Percentiles rank a stretch among this genome's conserved stretches.
These are phyloP conservation scores for Eragrostis tef DNA, from an alignment of 202 grass and related monocot genomes.

Conservation along the genomic window DNA sequence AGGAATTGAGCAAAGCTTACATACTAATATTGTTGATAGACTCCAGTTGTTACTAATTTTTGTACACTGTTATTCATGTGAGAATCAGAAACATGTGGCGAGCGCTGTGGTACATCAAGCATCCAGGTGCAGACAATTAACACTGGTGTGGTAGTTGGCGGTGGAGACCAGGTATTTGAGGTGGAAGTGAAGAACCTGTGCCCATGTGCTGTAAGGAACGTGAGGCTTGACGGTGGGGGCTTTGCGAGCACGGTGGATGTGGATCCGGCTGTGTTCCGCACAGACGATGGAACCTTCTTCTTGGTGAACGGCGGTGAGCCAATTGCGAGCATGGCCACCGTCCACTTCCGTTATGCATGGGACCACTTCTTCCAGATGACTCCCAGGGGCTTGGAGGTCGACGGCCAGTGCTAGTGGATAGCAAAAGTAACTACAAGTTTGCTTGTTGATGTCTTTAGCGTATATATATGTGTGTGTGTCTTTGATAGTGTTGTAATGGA, in stretches of 20 bases:
- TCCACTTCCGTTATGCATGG: constrained; percentile 69
- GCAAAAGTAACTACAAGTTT: too few relatives aligned
- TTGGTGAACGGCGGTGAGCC: constrained; percentile 54
- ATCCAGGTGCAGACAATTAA: constrained; percentile 60
- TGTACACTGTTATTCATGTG: too few relatives aligned
- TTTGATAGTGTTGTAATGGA: too few relatives aligned
- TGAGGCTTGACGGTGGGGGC: constrained; percentile 47
- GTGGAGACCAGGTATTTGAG: constrained; percentile 53
- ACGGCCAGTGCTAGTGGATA: constrained; percentile 24
- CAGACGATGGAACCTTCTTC: constrained; percentile 43
- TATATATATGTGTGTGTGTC: too few relatives aligned
- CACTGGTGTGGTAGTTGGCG: constrained; percentile 19
- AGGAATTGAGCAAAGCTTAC: too few relatives aligned
- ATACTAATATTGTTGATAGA: too few relatives aligned
- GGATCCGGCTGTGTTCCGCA: constrained; percentile 51
- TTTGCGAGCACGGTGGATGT: constrained; percentile 49
- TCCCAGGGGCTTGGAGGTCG: constrained; percentile 50
- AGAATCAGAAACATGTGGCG: not conserved
- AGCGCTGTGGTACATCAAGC: constrained; percentile 40
- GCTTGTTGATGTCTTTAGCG: not conserved
- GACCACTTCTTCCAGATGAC: constrained; percentile 67
- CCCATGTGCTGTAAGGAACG: constrained; percentile 47
- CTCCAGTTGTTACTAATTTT: too few relatives aligned
- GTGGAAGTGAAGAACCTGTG: constrained; percentile 68
- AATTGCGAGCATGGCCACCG: constrained; percentile 52